Percentiles rank a stretch among this genome's conserved stretches.
These are phyloP conservation scores for Licmophora abbreviata DNA, from an alignment of 108 stramenopile species.

Conservation along the genomic window DNA sequence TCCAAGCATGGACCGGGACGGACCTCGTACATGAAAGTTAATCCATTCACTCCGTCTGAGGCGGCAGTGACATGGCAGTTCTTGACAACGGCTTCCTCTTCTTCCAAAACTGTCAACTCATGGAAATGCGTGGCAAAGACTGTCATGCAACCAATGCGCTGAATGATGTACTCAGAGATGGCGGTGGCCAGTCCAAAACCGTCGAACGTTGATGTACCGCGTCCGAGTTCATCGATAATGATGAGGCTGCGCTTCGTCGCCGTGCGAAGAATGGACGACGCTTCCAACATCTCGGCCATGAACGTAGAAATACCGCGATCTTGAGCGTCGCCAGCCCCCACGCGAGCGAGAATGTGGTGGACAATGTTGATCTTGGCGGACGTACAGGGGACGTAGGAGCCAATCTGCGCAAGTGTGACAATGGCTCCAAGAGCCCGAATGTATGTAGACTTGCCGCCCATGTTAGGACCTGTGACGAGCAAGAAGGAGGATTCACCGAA, in stretches of 20 bases:
- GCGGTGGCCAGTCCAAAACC: constrained; percentile 96
- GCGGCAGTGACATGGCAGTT: constrained; percentile 91
- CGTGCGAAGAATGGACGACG: constrained; percentile 81
- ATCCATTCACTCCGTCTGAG: constrained; percentile 37
- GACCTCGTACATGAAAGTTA: constrained; percentile 85
- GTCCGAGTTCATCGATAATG: constrained; percentile 97
- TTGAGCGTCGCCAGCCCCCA: constrained; percentile 94
- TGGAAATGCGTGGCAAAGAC: constrained; percentile 99
- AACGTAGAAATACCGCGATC: constrained; percentile 95
- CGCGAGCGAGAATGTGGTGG: constrained; percentile 86
- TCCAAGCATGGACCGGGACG: constrained; percentile 87
- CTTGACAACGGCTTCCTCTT: constrained; percentile 39
- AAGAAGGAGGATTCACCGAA: constrained; percentile 68
- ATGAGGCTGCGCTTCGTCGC: constrained; percentile 88
- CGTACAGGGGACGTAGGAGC: constrained; percentile 78
- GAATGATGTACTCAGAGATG: constrained; percentile 86
- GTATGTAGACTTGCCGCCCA: constrained; percentile 92
- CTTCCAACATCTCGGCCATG: constrained; percentile 99
- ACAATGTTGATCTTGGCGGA: constrained; percentile 84
- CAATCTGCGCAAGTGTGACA: constrained; percentile 94
- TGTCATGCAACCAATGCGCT: constrained; percentile 66
- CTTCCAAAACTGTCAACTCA: constrained; percentile 84
- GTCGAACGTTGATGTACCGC: constrained; percentile 97
- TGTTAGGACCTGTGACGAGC: constrained; percentile 97
- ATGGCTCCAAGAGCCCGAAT: constrained; percentile 92